A percentile compares a stretch with the other conserved stretches of the same genome.
Conservation (phyloP, 352 stramenopile genomes). For the Pythium aquatile region DNA sequence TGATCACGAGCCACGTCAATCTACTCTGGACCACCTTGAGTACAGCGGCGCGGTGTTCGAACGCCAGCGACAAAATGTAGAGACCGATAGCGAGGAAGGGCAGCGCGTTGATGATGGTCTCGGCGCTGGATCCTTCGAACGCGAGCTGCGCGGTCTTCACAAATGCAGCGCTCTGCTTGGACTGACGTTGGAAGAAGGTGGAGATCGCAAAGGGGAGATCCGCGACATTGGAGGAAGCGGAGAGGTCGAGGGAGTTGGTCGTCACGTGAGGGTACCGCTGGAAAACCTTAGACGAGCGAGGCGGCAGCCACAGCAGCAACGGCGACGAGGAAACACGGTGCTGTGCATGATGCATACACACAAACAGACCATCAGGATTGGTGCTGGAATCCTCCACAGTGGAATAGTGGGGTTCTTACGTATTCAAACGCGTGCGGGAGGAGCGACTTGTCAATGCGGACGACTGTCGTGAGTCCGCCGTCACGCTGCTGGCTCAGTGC, state of each 20-base stretch:
- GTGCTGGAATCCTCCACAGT: neutral
- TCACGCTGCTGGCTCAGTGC: neutral
- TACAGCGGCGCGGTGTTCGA: slow-evolving; percentile 44
- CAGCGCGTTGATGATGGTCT: slow-evolving; percentile 35
- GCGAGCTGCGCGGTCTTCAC: neutral
- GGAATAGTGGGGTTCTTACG: neutral
- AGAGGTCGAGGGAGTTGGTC: slow-evolving; percentile 62
- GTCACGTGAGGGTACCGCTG: slow-evolving; percentile 54
- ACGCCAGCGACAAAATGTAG: slow-evolving; percentile 35
- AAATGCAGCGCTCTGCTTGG: neutral
- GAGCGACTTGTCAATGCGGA: slow-evolving; percentile 9
- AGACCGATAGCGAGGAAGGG: slow-evolving; percentile 34
- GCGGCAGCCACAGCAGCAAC: slow-evolving; percentile 55
- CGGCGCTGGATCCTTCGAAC: slow-evolving; percentile 15
- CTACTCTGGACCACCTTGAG: slow-evolving; percentile 35
- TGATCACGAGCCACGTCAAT: slow-evolving; percentile 57
- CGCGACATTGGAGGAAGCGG: neutral
- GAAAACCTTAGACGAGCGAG: slow-evolving; percentile 39
- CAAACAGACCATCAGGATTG: neutral
- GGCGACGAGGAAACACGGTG: slow-evolving; percentile 45
- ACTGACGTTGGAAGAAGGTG: slow-evolving; percentile 4
- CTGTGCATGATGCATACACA: slow-evolving; percentile 21
- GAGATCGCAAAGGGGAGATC: slow-evolving; percentile 1
- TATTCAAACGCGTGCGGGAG: slow-evolving; percentile 8
- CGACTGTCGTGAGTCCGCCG: neutral